phyloP scores from a whole-genome alignment of 768 basidiomycete genomes.

The Lactifluus echinatus region DNA sequence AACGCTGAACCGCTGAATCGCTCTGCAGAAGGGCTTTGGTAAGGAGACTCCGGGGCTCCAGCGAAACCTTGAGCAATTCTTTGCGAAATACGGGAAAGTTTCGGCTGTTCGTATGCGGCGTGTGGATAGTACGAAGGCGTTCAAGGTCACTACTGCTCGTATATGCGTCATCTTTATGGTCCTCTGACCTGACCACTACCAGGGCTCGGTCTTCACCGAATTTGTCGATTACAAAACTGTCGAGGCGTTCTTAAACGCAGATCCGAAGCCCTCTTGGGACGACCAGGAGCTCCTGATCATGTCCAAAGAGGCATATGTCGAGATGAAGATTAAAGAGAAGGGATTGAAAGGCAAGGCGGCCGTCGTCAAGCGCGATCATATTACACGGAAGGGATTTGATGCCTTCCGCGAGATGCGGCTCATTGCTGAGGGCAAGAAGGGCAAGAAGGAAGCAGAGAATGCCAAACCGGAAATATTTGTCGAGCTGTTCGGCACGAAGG shows the following conservation, averaged over 20 bases:
- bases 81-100: slow-evolving; percentile 64
- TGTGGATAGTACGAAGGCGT: slow-evolving; percentile 65
- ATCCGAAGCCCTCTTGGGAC: slow-evolving; percentile 75
- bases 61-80: slow-evolving; percentile 68
- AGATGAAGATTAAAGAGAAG: slow-evolving; percentile 96
- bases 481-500: slow-evolving; percentile 64
- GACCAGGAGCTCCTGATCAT: slow-evolving; percentile 71
- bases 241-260: slow-evolving; percentile 68
- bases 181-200: background rate
- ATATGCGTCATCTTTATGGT: background rate
- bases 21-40: slow-evolving; percentile 77
- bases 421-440: slow-evolving; percentile 22
- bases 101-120: slow-evolving; percentile 86
- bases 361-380: slow-evolving; percentile 45
- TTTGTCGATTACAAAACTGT: slow-evolving; percentile 64
- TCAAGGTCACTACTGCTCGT: slow-evolving; percentile 57
- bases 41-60: slow-evolving; percentile 57
- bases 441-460: slow-evolving; percentile 27
- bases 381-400: slow-evolving; percentile 56
- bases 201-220: slow-evolving; percentile 93
- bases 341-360: slow-evolving; percentile 72
- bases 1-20: background rate
- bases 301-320: slow-evolving; percentile 89
- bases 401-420: slow-evolving; percentile 62
- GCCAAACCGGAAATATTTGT: slow-evolving; percentile 53